Evolutionary conservation across 306 rosid species (phyloP).

Genomic region (Prunus mira): DNA sequence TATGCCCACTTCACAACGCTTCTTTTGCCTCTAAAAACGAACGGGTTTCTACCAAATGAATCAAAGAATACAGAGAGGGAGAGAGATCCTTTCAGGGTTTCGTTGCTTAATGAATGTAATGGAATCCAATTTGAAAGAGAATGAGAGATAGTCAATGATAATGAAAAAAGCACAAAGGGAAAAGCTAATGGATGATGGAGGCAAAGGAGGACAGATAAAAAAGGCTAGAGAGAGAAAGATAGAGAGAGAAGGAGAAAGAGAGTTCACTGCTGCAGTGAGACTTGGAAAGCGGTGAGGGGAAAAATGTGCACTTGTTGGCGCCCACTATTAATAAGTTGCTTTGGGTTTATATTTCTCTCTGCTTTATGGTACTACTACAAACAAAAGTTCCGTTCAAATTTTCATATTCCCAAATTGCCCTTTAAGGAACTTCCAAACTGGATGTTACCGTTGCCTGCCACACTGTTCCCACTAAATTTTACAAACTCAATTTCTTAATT

Average conservation of each 20-base stretch:
- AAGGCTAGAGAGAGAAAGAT: conserved; percentile 28
- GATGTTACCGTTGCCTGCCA: conserved; percentile 82
- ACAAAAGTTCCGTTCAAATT: conserved; percentile 65
- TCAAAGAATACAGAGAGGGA: not conserved
- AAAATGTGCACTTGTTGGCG: conserved; percentile 43
- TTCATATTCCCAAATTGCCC: conserved; percentile 54
- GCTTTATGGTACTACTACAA: conserved; percentile 12
- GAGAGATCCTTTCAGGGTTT: not conserved
- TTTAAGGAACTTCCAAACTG: conserved; percentile 70
- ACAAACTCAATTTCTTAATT: conserved; percentile 18
- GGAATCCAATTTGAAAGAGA: not conserved
- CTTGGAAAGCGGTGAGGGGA: conserved; percentile 26
- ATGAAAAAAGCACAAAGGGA: conserved; percentile 31
- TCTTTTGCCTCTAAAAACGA: conserved; percentile 18
- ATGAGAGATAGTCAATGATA: conserved; percentile 4
- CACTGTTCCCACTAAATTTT: conserved; percentile 39
- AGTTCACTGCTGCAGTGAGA: conserved; percentile 18
- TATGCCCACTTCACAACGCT: conserved; percentile 23
- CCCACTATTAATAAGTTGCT: conserved; percentile 25
- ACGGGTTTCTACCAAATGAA: not conserved
- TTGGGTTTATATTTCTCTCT: conserved; percentile 7
- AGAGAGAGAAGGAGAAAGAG: conserved; percentile 22
- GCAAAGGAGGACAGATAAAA: conserved; percentile 13
- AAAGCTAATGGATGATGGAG: not conserved
- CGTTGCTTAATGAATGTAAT: not conserved